Base-by-base conservation (phyloP, 768 basidiomycete species). In the Rhodotorula sphaerocarpa region DNA sequence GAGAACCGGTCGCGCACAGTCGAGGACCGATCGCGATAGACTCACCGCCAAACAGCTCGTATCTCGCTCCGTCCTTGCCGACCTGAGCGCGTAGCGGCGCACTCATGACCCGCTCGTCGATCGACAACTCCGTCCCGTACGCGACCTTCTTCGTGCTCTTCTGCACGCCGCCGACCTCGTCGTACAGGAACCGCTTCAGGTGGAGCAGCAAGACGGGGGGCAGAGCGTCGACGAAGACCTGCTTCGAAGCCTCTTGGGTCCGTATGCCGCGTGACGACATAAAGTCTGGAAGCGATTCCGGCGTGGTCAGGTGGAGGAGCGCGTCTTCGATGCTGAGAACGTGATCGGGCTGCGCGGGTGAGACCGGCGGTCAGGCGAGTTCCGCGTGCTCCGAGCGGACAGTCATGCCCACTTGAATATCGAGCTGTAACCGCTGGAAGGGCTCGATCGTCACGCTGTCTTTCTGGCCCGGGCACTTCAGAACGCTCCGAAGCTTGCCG, bases 401-500 rank as follows among this genome's bases (percentile, higher is more conserved):
- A n/a, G 39, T 18, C 39, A 39, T 39, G 18, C 73, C 46, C 50
- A 86, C 87, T 79, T 90, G 86, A 43, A 97, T 93, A 74, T 96
- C 92, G 10, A 99, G 78, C 63, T 87, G 80, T 23, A 99, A 75
- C 11, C 87, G 84, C 63, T 90, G 82, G 85, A 91, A 96, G 57
- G 91, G 91, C 75, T 96, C 92, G 21, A 92, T 81, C 30, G 89
- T 82, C 30, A 88, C 85, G 2, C 86, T 87, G 72, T 96, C 92
- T 68, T 80, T 80, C 67, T 85, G 85, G 20, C 86, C 83, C 1
- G 89, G 88, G 11, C 84, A 84, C 44, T 83, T 82, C 4, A 96
- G 78, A 2, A 88, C 85, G 28, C 88, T 87, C 25, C 90, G 83
- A 76, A 91, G 86, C 72, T 88, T 89, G 39, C 93, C 91, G 33